Evolutionary conservation across 257 asterid species (phyloP), one percentile per base, ranked within the genome.

Genomic region (Salvia splendens): DNA sequence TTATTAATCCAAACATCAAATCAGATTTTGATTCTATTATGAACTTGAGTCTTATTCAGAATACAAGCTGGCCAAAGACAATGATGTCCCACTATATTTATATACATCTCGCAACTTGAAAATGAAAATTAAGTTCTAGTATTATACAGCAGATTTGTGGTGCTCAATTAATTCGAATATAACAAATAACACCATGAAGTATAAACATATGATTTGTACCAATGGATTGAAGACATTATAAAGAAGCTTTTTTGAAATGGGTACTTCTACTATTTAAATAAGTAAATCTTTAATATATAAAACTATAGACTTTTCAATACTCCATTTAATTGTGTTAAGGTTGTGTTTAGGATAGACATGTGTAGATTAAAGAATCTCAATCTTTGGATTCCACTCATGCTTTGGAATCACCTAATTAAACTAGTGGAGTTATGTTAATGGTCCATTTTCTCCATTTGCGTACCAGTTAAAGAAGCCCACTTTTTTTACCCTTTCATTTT

Each of bases 391-490:
- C 61, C 33, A 57, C 49, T 40, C 17, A 9, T 55, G 54, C 36
- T 65, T 40, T 48, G 61, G 77, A 57, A 57, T 73, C 53, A 60
- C 48, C 15, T 33, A 60, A 45, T 42, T 43, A 12, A 67, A 12
- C 59, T 59, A 73, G 67, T 73, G 72, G 67, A 11, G 46, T 64
- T 33, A 36, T 48, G 7, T 20, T 73, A 73, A 50, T 50, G 55
- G 7, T 65, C 54, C 72, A 55, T 55, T 55, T 30, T 55, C 40
- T 65, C 54, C 62, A 56, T 64, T 65, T 40, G 58, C 50, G 67
- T 65, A 66, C 62, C 77, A 65, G 43, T 65, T 24, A 24, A 24
- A 24, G 4, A 73, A 65, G 14, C 73, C 78, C 69, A 14, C 65
- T 42, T 50, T 1, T 49, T 4, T 48, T 11, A 6, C 45, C 5